Evolutionary conservation across 2,329 filamentous ascomycete genomes (phyloP), one percentile per base, ranked within the genome.

Genomic region (Hymenotorrendiella dingleyae): DNA sequence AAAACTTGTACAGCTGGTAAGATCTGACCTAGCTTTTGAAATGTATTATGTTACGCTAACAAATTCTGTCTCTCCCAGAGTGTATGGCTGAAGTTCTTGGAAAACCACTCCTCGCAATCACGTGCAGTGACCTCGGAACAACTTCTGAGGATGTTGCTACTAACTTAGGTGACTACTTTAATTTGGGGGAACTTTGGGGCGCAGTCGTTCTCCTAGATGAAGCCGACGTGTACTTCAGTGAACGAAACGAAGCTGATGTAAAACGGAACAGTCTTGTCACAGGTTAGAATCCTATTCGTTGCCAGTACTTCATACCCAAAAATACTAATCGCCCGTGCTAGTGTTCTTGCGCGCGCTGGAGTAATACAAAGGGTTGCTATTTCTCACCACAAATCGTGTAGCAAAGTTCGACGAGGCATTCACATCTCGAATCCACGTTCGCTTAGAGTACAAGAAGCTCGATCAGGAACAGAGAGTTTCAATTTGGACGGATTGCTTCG

Each of bases 201-300:
- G 70, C 68, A 9, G 66, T 75, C 7, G 55, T 74, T 10, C 61
- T 76, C 6, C 63, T 75, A 2, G 72, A 74, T 49, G 71, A 74
- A 55, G 70, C 70, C 10, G 72, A 74, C 43, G 69, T 75, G 8
- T 75, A 73, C 55, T 46, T 66, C 22, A 59, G 63, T 41, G 50
- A 54, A 2, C 55, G 64, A 2, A 39, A 48, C 3, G 48, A 45
- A 3, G 29, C 45, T 3, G 61, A 64, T 36, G 50, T 63, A 1
- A 35, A 53, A 2, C 62, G 61, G 9, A 65, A 64, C 29, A 47
- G 45, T 30, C 40, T 64, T 1, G 62, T 63, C 3, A 55, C 60
- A 17, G 36, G 22, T 36, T n/a, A 23, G 20, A n/a, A n/a, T n/a
- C n/a, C n/a, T n/a, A n/a, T n/a, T 36, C 19, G 10, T 16, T 20